phyloP scores from a whole-genome alignment of 2,329 filamentous ascomycete species.

The Fusarium tricinctum region DNA sequence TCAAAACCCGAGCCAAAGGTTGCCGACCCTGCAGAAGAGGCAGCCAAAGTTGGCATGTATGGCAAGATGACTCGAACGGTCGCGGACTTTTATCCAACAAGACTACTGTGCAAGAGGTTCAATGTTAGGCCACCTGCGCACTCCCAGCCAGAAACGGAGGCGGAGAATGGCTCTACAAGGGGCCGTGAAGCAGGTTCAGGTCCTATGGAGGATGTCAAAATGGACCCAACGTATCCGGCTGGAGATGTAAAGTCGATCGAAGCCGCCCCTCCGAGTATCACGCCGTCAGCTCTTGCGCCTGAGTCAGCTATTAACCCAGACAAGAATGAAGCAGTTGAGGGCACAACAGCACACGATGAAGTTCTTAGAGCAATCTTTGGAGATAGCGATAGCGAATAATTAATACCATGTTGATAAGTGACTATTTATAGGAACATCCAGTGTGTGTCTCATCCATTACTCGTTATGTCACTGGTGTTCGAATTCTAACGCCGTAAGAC shows the following conservation, averaged over 20 bases:
- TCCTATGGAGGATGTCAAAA: conserved; percentile 32
- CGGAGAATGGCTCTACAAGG: conserved; percentile 49
- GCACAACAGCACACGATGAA: conserved; percentile 79
- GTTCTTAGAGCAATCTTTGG: conserved; percentile 96
- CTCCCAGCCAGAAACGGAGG: conserved; percentile 66
- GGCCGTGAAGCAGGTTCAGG: conserved; percentile 16
- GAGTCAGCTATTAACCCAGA: conserved; percentile 70
- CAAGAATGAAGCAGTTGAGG: conserved; percentile 77
- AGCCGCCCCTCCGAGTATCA: conserved; percentile 11
- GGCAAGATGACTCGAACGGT: conserved; percentile 84
- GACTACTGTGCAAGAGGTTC: conserved; percentile 94
- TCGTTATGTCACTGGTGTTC: not conserved
- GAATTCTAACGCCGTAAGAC: not conserved
- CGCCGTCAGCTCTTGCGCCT: conserved; percentile 14
- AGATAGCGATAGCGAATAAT: conserved; percentile 78
- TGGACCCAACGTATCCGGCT: conserved; percentile 8
- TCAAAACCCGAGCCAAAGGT: conserved; percentile 54
- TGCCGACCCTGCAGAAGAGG: conserved; percentile 82
- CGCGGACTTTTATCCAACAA: conserved; percentile 81
- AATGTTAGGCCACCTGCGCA: conserved; percentile 84
- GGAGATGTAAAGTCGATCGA: conserved; percentile 36
- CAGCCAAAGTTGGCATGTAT: conserved; percentile 93
- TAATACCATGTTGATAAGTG: conserved; percentile 9
- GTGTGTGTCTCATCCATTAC: not conserved
- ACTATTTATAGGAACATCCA: not conserved